Evolutionary conservation across 805 yeast genomes (phyloP), one percentile per base, ranked within the genome.

Genomic region (Ogataea glucozyma): DNA sequence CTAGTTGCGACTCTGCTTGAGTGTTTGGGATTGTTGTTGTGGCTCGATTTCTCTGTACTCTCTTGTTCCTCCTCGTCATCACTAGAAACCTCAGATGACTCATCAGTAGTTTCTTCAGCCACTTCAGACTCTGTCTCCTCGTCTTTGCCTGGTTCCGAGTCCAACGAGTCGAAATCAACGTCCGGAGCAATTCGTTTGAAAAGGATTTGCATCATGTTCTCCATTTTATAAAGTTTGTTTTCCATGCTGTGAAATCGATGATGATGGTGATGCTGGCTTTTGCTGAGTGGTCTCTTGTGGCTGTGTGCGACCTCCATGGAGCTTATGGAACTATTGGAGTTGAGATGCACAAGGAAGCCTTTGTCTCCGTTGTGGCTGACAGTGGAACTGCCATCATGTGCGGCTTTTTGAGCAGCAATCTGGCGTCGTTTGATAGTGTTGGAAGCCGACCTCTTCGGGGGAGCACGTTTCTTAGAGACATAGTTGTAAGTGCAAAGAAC

Each of bases 401-500:
- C n/a, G n/a, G n/a, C n/a, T n/a, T n/a, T n/a, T n/a, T n/a, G n/a
- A n/a, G n/a, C 20, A 30, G 11, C 32, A 30, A 30, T 3, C 21
- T 23, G 26, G 26, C 8, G 26, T 12, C 26, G 8, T 12, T 23
- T 8, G 26, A 23, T 8, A 23, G 11, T 8, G 26, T 9, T 23
- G 26, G n/a, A n/a, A n/a, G n/a, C 44, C 8, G 47, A 33, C 6
- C 22, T 29, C 5, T 36, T 36, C n/a, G 39, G 39, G 16, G 20
- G 20, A 8, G 43, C 12, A 35, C 67, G 46, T 37, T 56, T 56
- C 50, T 64, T 66, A 22, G 61, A 56, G n/a, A 66, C 56, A 41
- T 65, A 59, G 30, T 54, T 54, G 39, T 67, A 67, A 1, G 67
- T 50, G 51, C 81, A 76, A 3, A 39, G 39, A 4, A 56, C 46